These are phyloP conservation scores for Elymus sibiricus DNA, from an alignment of 176 grass and related monocot species.

Conservation along the genomic window DNA sequence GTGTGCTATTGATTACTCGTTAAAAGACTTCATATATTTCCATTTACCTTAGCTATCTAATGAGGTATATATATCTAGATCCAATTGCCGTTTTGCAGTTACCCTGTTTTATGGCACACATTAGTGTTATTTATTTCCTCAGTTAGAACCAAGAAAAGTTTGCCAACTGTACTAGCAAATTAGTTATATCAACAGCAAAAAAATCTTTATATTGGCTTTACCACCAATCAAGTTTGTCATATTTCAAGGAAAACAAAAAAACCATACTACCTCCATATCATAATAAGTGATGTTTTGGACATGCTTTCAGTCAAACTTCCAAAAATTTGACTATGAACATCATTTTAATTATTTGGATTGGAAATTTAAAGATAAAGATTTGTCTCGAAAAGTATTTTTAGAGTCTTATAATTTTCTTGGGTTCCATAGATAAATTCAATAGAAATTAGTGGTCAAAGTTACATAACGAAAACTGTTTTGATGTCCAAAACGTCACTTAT, in stretches of 20 bases:
- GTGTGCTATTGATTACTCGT: constrained; percentile 12
- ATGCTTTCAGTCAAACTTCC: background rate
- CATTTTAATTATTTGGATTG: background rate
- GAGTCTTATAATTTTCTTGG: background rate
- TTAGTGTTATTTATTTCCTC: constrained; percentile 22
- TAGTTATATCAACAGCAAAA: background rate
- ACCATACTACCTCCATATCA: too few relatives aligned
- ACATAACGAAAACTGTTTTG: background rate
- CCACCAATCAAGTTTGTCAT: background rate
- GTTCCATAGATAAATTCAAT: background rate
- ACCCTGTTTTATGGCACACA: background rate
- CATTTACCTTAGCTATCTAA: background rate
- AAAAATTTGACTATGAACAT: background rate
- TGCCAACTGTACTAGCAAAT: constrained; percentile 7
- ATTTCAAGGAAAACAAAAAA: background rate
- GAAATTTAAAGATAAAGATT: background rate
- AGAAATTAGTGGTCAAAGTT: background rate
- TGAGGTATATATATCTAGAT: background rate
- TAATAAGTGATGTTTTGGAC: background rate
- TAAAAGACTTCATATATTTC: background rate
- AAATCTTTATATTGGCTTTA: background rate
- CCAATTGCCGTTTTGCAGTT: background rate
- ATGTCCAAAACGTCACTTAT: background rate
- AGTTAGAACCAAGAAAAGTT: background rate
- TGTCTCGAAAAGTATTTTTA: background rate